A percentile compares a stretch with the other conserved stretches of the same genome.
Evolutionary conservation across 2,329 filamentous ascomycete genomes (phyloP).

Genomic region (Neoscytalidium dimidiatum): DNA sequence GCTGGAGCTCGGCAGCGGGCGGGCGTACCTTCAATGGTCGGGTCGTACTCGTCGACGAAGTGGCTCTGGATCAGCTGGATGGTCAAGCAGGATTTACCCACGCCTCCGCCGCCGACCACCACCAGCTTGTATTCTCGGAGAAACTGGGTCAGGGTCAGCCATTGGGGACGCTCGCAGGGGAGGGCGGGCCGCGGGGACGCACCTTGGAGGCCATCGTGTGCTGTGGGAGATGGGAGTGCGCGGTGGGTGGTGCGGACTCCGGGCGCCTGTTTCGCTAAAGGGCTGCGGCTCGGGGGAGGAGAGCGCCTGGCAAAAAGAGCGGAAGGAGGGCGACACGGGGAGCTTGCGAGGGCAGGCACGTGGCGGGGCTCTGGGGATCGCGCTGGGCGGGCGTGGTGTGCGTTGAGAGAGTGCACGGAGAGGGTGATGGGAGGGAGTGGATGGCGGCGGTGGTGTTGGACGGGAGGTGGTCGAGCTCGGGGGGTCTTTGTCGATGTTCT

Average conservation of each 20-base stretch:
- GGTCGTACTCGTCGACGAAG: slow-evolving; percentile 99
- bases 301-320: slow-evolving; percentile 18
- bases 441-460: slow-evolving; percentile 14
- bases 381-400: slow-evolving; percentile 2
- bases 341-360: slow-evolving; percentile 4
- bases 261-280: slow-evolving; percentile 21
- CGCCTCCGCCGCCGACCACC: slow-evolving; percentile 95
- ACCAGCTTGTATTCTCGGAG: slow-evolving; percentile 64
- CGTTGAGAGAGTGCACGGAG: slow-evolving; percentile 9
- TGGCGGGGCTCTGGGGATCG: slow-evolving; percentile 2
- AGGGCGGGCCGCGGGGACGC: slow-evolving; percentile 19
- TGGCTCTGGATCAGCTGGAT: slow-evolving; percentile 83
- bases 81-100: slow-evolving; percentile 98
- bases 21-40: slow-evolving; percentile 89
- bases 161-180: slow-evolving; percentile 1
- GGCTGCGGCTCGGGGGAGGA: slow-evolving; percentile 16
- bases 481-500: slow-evolving; percentile 19
- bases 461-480: slow-evolving; percentile 19
- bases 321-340: slow-evolving; percentile 10
- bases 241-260: slow-evolving; percentile 10
- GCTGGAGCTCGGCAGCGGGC: slow-evolving; percentile 2
- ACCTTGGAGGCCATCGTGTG: slow-evolving; percentile 40
- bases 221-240: slow-evolving; percentile 22
- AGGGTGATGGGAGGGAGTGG: slow-evolving; percentile 18
- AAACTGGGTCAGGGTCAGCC: slow-evolving; percentile 44